Percentiles rank a stretch among this genome's conserved stretches.
Conservation (phyloP, 768 basidiomycete species). For the Krasilnikovozyma curviuscula region DNA sequence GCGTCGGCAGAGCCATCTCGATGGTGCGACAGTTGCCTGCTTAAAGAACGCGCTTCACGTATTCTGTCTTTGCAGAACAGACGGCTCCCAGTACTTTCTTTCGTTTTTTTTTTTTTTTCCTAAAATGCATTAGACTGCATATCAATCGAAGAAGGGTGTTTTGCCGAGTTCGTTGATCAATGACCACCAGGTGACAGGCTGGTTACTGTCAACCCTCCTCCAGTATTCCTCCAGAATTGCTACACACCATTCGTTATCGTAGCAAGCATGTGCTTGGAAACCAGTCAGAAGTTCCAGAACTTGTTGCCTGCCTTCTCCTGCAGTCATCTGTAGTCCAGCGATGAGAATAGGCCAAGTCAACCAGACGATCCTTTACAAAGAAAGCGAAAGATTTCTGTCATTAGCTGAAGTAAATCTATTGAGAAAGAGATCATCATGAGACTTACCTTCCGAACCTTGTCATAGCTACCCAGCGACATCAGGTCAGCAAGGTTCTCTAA, state of each 20-base stretch:
- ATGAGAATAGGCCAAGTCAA: constrained; percentile 21
- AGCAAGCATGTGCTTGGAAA: constrained; percentile 16
- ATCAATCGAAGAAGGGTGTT: constrained; percentile 13
- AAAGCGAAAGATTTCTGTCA: too few relatives aligned
- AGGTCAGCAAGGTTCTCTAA: too few relatives aligned
- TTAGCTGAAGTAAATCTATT: too few relatives aligned
- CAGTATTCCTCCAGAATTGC: constrained; percentile 12
- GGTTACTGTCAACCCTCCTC: not conserved
- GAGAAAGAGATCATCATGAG: constrained; percentile 11
- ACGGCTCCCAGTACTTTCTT: too few relatives aligned
- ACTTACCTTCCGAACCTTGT: constrained; percentile 15
- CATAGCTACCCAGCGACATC: too few relatives aligned
- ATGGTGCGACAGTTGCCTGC: too few relatives aligned
- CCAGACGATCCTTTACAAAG: constrained; percentile 7
- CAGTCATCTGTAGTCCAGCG: constrained; percentile 17
- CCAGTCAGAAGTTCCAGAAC: constrained; percentile 16
- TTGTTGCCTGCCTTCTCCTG: constrained; percentile 11
- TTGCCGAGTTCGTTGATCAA: not conserved
- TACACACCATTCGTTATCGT: constrained; percentile 12
- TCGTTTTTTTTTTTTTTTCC: too few relatives aligned
- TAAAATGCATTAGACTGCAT: too few relatives aligned
- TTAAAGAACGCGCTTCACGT: too few relatives aligned
- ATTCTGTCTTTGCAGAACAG: too few relatives aligned
- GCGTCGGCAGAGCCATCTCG: too few relatives aligned
- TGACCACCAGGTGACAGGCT: not conserved